A percentile compares a stretch with the other conserved stretches of the same genome.
Conservation (phyloP, 2,329 filamentous ascomycete species). For the Cladosporium sp. region DNA sequence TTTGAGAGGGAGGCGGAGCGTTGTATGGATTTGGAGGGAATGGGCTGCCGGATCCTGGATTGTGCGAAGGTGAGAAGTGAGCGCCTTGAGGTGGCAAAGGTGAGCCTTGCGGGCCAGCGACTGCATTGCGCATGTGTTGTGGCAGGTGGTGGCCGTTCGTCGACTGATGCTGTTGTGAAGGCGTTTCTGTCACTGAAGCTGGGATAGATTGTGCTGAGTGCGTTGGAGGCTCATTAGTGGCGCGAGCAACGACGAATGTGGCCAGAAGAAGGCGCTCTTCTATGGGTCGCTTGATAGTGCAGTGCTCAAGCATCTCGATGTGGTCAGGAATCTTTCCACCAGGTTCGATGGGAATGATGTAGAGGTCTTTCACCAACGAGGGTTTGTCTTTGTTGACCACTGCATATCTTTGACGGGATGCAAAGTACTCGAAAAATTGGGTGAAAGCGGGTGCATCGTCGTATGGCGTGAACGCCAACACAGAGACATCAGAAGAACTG, state of each 20-base stretch:
- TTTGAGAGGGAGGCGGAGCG: conserved; percentile 37
- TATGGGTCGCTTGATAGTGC: conserved; percentile 67
- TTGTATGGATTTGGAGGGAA: conserved; percentile 2
- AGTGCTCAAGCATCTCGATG: conserved; percentile 81
- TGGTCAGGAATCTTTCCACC: conserved; percentile 74
- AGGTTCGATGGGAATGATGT: conserved; percentile 78
- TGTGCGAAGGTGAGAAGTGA: conserved; percentile 24
- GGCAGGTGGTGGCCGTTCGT: conserved; percentile 21
- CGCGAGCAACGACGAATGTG: conserved; percentile 75
- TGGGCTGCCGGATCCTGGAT: background rate
- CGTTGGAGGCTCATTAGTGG: conserved; percentile 25
- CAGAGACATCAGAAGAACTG: conserved; percentile 74
- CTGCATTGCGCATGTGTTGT: conserved; percentile 18
- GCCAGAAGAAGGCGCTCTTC: conserved; percentile 75
- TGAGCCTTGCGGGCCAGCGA: conserved; percentile 17
- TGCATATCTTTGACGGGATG: conserved; percentile 75
- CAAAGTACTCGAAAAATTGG: conserved; percentile 82
- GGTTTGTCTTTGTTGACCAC: conserved; percentile 65
- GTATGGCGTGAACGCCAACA: conserved; percentile 65
- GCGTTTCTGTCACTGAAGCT: conserved; percentile 5
- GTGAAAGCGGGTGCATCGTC: conserved; percentile 63
- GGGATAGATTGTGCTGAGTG: background rate
- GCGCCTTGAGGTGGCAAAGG: background rate
- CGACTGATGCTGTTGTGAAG: conserved; percentile 11
- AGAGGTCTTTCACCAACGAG: conserved; percentile 76